Evolutionary conservation across 2,329 filamentous ascomycete species (phyloP), one percentile per base, ranked within the genome.

Genomic region (Epichloe baconii): DNA sequence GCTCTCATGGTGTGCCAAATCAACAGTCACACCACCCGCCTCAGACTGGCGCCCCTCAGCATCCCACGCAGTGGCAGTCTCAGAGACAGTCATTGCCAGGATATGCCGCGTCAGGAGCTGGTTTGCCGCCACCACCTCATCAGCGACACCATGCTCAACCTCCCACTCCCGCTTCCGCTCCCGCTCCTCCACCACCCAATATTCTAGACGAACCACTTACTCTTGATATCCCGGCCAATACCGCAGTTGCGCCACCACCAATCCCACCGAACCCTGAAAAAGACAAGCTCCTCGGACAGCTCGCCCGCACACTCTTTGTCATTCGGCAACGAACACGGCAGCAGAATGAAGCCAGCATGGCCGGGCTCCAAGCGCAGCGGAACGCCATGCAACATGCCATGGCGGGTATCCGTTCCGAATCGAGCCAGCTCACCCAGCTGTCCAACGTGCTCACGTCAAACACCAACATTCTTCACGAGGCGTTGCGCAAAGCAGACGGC

Each of bases 201-300:
- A 58, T 70, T 26, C 73, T 82, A 58, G 78, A 82, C 54, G 77
- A 78, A 50, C 77, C 79, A 35, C 65, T 81, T 14, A 73, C 73
- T 10, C 66, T 79, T 23, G 59, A 71, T 15, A 68, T 77, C 12
- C 73, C 78, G 2, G 67, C 72, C 1, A 65, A 70, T 4, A 69
- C 72, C 0, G 70, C 75, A 21, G 64, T 81, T 7, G 76, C 84
- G 5, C 80, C 88, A 1, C 91, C 93, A 0, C 90, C 91, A 0
- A 88, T 96, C 35, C 91, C 93, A 0, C 90, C 89, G 0, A 98
- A 98, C 61, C 93, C 93, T 0, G 88, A 97, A 68, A 96, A 95
- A 64, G 89, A 97, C 66, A 84, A 86, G 19, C 78, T 97, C 15
- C 76, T 95, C 3, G 77, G 78, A 49, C 85, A 89, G 44, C 77